These are phyloP conservation scores for Anthoceros angustus DNA, from an alignment of 225 moss, liverwort and hornwort species.

Conservation along the genomic window DNA sequence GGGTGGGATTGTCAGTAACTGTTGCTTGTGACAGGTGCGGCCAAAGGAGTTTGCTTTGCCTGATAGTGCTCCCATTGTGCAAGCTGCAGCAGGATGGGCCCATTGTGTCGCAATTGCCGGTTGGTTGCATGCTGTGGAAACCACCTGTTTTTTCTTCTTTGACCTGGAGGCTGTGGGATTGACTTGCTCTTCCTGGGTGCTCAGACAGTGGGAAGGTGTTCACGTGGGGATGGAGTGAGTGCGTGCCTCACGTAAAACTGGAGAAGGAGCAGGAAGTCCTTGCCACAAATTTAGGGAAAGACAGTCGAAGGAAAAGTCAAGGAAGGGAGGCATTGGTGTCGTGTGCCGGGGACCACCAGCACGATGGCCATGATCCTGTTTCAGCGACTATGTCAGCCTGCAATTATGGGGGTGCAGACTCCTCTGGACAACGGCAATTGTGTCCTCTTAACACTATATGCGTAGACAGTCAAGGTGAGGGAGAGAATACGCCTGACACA, in stretches of 20 bases:
- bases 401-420: no score
- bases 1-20: background rate
- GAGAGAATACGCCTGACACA: constrained; percentile 8
- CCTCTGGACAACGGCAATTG: no score
- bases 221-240: constrained; percentile 94
- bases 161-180: background rate
- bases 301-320: constrained; percentile 18
- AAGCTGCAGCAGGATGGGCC: constrained; percentile 90
- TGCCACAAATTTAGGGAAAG: constrained; percentile 6
- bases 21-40: constrained; percentile 39
- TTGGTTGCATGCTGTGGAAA: constrained; percentile 7
- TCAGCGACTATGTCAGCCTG: no score
- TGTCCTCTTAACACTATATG: background rate
- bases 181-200: background rate
- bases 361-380: background rate
- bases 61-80: constrained; percentile 41
- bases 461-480: background rate
- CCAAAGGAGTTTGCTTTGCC: constrained; percentile 50
- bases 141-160: background rate
- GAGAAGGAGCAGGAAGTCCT: constrained; percentile 12
- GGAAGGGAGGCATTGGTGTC: constrained; percentile 5
- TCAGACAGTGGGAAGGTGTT: constrained; percentile 59
- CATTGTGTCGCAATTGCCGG: constrained; percentile 88
- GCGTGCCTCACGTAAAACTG: constrained; percentile 46
- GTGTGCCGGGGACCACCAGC: background rate